Conservation (phyloP, 306 rosid genomes). For the Trifolium pratense region DNA sequence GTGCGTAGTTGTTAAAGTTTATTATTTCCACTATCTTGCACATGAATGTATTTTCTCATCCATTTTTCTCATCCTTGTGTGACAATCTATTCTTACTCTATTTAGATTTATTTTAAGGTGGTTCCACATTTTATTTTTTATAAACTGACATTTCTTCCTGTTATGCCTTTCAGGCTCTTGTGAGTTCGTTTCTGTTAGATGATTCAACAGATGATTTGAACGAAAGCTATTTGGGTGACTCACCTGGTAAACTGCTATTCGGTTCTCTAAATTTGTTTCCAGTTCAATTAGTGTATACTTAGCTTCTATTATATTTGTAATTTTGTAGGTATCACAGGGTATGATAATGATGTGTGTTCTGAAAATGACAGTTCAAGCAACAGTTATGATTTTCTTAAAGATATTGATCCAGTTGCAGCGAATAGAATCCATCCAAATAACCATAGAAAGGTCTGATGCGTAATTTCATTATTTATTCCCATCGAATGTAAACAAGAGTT, state of each 20-base stretch:
- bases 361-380: constrained; percentile 47
- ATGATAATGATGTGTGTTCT: constrained; percentile 34
- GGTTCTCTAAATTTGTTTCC: neutral
- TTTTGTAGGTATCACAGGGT: constrained; percentile 47
- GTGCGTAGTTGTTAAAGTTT: neutral
- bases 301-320: constrained; percentile 22
- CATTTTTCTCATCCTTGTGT: neutral
- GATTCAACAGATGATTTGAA: constrained; percentile 59
- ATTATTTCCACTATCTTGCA: neutral
- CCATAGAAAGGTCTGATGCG: constrained; percentile 69
- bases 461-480: constrained; percentile 33
- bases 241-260: constrained; percentile 51
- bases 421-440: constrained; percentile 92
- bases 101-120: constrained; percentile 1
- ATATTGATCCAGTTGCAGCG: constrained; percentile 86
- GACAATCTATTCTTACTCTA: neutral
- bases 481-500: neutral
- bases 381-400: constrained; percentile 66
- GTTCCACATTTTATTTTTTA: constrained; percentile 8
- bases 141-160: neutral
- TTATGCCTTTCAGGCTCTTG: constrained; percentile 69
- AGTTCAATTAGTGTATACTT: constrained; percentile 10
- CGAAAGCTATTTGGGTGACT: constrained; percentile 43
- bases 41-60: neutral
- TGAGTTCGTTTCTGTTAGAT: constrained; percentile 81